phyloP scores from a whole-genome alignment of 164 flowering plant species.

The Chloranthus sessilifolius region DNA sequence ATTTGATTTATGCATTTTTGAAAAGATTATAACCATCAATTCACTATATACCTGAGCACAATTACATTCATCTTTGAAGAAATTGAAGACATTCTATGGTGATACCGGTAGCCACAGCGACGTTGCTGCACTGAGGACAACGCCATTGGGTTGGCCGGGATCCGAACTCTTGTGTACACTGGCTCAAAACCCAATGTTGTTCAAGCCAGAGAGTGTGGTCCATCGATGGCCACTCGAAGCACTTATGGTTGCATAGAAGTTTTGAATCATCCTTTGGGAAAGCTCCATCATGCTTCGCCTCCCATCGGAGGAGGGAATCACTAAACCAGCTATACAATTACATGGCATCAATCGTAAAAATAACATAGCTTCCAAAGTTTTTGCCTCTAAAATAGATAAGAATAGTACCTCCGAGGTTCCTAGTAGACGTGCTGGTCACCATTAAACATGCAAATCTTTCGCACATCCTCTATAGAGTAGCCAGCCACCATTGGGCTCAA shows the following conservation, averaged over 20 bases:
- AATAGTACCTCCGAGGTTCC: too few species aligned
- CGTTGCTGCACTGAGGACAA: conserved; percentile 63
- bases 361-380: too few species aligned
- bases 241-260: conserved; percentile 60
- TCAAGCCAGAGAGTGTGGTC: conserved; percentile 39
- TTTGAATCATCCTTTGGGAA: conserved; percentile 59
- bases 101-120: conserved; percentile 70
- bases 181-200: conserved; percentile 43
- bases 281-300: conserved; percentile 58
- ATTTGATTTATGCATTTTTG: too few species aligned
- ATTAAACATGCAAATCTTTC: too few species aligned
- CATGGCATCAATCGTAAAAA: too few species aligned
- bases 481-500: too few species aligned
- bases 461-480: too few species aligned
- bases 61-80: conserved; percentile 38
- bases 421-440: too few species aligned
- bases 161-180: conserved; percentile 43
- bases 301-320: conserved; percentile 34
- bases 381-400: too few species aligned
- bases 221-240: conserved; percentile 48
- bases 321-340: too few species aligned
- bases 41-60: conserved; percentile 22
- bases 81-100: conserved; percentile 47
- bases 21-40: too few species aligned
- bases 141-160: conserved; percentile 70